Evolutionary conservation across 768 basidiomycete genomes (phyloP), one percentile per base, ranked within the genome.

Genomic region (Russula compacta): DNA sequence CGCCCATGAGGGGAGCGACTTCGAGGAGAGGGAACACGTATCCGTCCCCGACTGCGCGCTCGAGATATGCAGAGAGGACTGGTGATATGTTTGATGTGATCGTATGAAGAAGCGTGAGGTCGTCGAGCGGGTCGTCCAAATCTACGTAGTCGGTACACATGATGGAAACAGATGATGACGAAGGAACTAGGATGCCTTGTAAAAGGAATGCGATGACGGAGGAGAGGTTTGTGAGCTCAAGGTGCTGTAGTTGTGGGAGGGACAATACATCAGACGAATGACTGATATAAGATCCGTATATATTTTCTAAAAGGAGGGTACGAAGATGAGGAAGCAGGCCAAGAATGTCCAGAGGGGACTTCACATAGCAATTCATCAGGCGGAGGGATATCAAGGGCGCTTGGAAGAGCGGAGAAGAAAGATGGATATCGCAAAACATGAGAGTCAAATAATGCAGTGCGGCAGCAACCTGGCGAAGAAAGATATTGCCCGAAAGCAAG

Each of bases 101-200:
- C 2, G 8, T 44, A 17, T 32, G 49, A 43, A 61, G 60, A 33
- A 61, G 40, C 4, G 19, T 10, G 9, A 44, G 10, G 10, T 61
- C 60, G 19, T 56, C 55, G 2, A 61, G 40, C 5, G 54, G 49
- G 7, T 57, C 60, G 10, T 46, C 60, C 1, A 46, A 21, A 38
- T 46, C 49, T 24, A 38, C 1, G 19, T 44, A 57, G 49, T 61
- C 49, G 7, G 48, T 52, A 46, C 60, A 61, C 9, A 42, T 46
- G 29, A 56, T 38, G 49, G 49, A 57, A 44, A 61, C 17, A 9
- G 35, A 61, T 3, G 50, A 44, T 21, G 50, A 61, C 24, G 60
- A 14, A 14, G 50, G 43, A 6, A 29, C 12, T 6, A 15, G 36
- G 17, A 61, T 61, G n/a, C 36, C 9, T 19, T 17, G 42, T 36